phyloP scores from a whole-genome alignment of 75 land plant genomes.

The Azolla pinnata region DNA sequence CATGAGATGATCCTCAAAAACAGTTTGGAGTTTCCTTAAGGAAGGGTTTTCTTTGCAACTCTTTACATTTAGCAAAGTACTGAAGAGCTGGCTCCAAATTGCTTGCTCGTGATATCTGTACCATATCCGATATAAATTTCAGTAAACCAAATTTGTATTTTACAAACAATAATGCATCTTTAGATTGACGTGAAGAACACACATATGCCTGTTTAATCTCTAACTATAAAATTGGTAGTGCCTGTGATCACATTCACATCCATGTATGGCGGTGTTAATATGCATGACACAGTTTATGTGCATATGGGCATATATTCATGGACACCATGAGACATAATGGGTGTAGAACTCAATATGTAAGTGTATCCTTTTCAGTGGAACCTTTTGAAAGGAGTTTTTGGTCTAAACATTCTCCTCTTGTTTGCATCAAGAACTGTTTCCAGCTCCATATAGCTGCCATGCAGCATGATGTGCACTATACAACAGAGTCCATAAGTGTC shows the following conservation, averaged over 20 bases:
- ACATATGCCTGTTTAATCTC: too few relatives aligned
- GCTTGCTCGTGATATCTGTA: conserved; percentile 76
- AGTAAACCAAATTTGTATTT: not conserved
- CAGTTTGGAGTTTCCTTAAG: conserved; percentile 31
- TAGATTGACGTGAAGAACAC: too few relatives aligned
- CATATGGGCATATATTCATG: not conserved
- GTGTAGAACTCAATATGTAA: not conserved
- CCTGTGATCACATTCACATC: too few relatives aligned
- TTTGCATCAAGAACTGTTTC: conserved; percentile 36
- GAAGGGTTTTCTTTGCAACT: conserved; percentile 29
- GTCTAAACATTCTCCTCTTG: conserved; percentile 39
- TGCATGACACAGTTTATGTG: too few relatives aligned
- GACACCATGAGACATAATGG: not conserved
- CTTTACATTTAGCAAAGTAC: conserved; percentile 47
- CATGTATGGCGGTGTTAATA: too few relatives aligned
- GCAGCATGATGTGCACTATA: conserved; percentile 80
- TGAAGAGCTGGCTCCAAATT: conserved; percentile 65
- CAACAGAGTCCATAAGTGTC: conserved; percentile 93
- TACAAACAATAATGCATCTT: too few relatives aligned
- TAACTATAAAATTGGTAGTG: too few relatives aligned
- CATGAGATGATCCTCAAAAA: conserved; percentile 54
- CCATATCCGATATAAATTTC: not conserved
- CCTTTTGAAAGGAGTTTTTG: conserved; percentile 75
- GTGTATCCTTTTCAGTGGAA: conserved; percentile 9
- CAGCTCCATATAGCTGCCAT: conserved; percentile 70